These are phyloP conservation scores for Alnus glutinosa DNA, from an alignment of 306 rosid genomes.

Conservation along the genomic window DNA sequence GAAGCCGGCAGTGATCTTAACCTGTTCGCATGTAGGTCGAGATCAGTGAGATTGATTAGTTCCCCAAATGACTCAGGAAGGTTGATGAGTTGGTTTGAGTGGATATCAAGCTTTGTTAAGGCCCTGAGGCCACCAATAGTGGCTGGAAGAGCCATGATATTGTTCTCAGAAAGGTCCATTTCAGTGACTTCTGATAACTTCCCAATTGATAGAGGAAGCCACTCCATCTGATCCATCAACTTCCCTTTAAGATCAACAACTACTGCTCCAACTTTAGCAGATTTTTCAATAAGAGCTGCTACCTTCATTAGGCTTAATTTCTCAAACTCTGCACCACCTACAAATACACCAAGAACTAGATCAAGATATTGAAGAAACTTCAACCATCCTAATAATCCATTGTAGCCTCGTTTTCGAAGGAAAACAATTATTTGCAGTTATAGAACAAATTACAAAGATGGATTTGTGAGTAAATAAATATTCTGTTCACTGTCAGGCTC, in stretches of 20 bases:
- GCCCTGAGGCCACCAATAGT: conserved; percentile 64
- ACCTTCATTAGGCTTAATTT: conserved; percentile 82
- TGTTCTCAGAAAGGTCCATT: conserved; percentile 77
- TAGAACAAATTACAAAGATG: not conserved
- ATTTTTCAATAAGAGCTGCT: conserved; percentile 77
- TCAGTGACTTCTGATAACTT: conserved; percentile 63
- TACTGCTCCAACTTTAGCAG: conserved; percentile 52
- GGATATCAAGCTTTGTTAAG: conserved; percentile 76
- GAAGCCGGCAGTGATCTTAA: conserved; percentile 73
- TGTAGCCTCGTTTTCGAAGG: not conserved
- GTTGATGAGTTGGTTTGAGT: conserved; percentile 81
- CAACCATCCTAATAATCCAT: not conserved
- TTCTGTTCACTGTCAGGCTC: not conserved
- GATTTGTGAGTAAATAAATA: not conserved
- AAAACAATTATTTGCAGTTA: not conserved
- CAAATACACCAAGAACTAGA: conserved; percentile 21
- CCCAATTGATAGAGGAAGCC: conserved; percentile 89
- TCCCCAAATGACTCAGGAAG: conserved; percentile 87
- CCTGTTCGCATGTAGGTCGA: conserved; percentile 77
- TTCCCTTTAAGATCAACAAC: conserved; percentile 78
- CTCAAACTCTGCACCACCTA: conserved; percentile 51
- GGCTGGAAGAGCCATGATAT: conserved; percentile 84
- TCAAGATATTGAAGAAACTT: conserved; percentile 10
- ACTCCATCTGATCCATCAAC: conserved; percentile 74
- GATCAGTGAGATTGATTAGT: conserved; percentile 63